phyloP scores from a whole-genome alignment of 1,139 yeast genomes.

The Suhomyces ambrosiae region DNA sequence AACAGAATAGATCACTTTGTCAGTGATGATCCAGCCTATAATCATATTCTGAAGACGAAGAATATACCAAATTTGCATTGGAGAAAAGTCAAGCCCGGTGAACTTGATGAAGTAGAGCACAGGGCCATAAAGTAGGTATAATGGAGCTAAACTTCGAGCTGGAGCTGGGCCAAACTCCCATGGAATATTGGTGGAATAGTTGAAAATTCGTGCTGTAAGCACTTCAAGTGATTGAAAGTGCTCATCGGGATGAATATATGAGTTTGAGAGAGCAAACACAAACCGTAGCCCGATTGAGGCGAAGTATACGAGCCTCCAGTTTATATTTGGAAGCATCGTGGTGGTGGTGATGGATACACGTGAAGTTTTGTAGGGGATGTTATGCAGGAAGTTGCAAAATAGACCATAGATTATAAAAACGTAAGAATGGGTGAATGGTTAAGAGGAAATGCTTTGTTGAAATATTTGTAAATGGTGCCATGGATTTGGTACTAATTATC shows the following conservation, averaged over 20 bases:
- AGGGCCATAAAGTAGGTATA: constrained; percentile 73
- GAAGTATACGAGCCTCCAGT: constrained; percentile 51
- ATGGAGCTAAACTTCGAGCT: constrained; percentile 73
- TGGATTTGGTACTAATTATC: no score
- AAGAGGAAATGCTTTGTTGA: no score
- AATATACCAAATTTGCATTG: constrained; percentile 55
- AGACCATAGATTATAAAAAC: no score
- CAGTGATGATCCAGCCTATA: constrained; percentile 60
- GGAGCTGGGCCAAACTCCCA: constrained; percentile 82
- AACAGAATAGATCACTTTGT: constrained; percentile 50
- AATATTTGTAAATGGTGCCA: no score
- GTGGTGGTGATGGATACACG: no score
- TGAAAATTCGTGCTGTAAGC: constrained; percentile 51
- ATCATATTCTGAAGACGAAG: constrained; percentile 60
- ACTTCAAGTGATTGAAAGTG: constrained; percentile 89
- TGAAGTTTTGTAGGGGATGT: no score
- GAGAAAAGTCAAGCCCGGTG: constrained; percentile 30
- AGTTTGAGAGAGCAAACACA: constrained; percentile 64
- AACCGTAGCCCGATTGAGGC: constrained; percentile 52
- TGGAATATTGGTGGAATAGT: constrained; percentile 59
- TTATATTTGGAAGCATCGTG: constrained; percentile 4
- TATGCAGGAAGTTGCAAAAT: no score
- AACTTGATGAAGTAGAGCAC: constrained; percentile 39
- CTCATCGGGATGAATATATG: constrained; percentile 97
- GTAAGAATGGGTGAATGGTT: no score